These are phyloP conservation scores for Trypanosoma conorhini DNA, from an alignment of 208 protist genomes.

Conservation along the genomic window DNA sequence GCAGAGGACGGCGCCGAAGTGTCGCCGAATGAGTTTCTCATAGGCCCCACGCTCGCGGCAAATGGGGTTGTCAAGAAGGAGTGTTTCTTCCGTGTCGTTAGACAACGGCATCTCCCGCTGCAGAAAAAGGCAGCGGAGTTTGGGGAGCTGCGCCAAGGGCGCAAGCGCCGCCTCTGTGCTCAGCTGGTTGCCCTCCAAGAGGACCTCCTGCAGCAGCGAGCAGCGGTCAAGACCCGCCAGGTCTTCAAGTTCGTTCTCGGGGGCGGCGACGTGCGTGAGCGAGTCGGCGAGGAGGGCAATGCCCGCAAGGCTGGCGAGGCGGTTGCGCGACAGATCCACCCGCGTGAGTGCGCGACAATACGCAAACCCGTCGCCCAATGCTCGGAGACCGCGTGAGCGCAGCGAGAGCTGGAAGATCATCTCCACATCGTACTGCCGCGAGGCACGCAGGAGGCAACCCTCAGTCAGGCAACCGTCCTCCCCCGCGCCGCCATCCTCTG, in stretches of 20 bases:
- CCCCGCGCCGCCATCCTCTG: background rate
- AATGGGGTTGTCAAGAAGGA: constrained; percentile 81
- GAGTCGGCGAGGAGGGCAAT: constrained; percentile 43
- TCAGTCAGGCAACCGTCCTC: constrained; percentile 36
- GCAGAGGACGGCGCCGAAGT: constrained; percentile 46
- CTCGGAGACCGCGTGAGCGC: constrained; percentile 13
- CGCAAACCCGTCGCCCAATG: constrained; percentile 41
- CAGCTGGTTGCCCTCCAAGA: constrained; percentile 74
- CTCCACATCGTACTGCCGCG: constrained; percentile 72
- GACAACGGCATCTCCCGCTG: constrained; percentile 38
- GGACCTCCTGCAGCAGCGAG: constrained; percentile 33
- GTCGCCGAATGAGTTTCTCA: constrained; percentile 19
- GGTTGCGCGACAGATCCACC: constrained; percentile 71
- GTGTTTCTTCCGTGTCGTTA: constrained; percentile 26
- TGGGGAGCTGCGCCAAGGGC: constrained; percentile 42
- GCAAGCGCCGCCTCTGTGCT: constrained; percentile 28
- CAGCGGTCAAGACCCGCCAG: constrained; percentile 40
- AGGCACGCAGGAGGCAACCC: constrained; percentile 33
- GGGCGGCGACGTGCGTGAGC: constrained; percentile 60
- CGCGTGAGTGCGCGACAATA: constrained; percentile 44
- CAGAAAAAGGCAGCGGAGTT: constrained; percentile 46
- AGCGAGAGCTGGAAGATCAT: constrained; percentile 45
- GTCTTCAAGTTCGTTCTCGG: constrained; percentile 64
- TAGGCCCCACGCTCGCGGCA: constrained; percentile 45
- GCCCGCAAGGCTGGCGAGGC: constrained; percentile 51